Percentiles rank a stretch among this genome's conserved stretches.
Evolutionary conservation across 352 stramenopile species (phyloP).

Genomic region (Phytophthora niederhauseri): DNA sequence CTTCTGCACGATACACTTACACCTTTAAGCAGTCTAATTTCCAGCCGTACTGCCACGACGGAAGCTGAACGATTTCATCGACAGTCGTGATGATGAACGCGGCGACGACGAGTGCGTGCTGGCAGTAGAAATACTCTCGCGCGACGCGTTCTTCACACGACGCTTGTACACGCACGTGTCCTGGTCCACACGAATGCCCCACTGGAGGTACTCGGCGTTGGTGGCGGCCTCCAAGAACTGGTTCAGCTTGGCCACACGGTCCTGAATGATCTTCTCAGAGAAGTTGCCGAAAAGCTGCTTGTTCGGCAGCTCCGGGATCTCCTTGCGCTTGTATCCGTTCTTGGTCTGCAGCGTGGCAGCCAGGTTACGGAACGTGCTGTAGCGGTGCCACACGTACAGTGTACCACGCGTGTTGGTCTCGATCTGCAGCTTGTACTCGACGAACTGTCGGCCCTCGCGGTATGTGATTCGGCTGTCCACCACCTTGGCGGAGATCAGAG

Average conservation of each 20-base stretch:
- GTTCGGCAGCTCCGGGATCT: slow-evolving; percentile 76
- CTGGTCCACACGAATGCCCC: slow-evolving; percentile 77
- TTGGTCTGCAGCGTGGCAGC: slow-evolving; percentile 75
- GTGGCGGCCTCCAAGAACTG: slow-evolving; percentile 78
- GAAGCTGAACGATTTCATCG: slow-evolving; percentile 79
- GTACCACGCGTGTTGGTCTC: slow-evolving; percentile 74
- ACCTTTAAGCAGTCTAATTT: slow-evolving; percentile 39
- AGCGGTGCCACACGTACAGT: slow-evolving; percentile 76
- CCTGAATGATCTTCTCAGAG: slow-evolving; percentile 78
- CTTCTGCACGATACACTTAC: slow-evolving; percentile 39
- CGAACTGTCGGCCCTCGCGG: slow-evolving; percentile 68
- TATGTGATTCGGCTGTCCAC: slow-evolving; percentile 75
- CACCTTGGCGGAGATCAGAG: slow-evolving; percentile 70
- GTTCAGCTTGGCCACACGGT: slow-evolving; percentile 74
- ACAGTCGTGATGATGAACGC: slow-evolving; percentile 63
- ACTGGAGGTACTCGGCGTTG: slow-evolving; percentile 77
- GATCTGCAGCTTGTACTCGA: slow-evolving; percentile 81
- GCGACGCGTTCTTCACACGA: slow-evolving; percentile 59
- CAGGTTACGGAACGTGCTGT: slow-evolving; percentile 82
- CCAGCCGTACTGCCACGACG: slow-evolving; percentile 62
- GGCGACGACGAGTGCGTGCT: slow-evolving; percentile 59
- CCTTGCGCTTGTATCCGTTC: slow-evolving; percentile 76
- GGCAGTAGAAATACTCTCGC: slow-evolving; percentile 50
- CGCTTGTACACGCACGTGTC: slow-evolving; percentile 81
- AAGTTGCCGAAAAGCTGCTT: slow-evolving; percentile 79